Conservation (phyloP, 2,329 filamentous ascomycete species). For the Xylaria sp. region DNA sequence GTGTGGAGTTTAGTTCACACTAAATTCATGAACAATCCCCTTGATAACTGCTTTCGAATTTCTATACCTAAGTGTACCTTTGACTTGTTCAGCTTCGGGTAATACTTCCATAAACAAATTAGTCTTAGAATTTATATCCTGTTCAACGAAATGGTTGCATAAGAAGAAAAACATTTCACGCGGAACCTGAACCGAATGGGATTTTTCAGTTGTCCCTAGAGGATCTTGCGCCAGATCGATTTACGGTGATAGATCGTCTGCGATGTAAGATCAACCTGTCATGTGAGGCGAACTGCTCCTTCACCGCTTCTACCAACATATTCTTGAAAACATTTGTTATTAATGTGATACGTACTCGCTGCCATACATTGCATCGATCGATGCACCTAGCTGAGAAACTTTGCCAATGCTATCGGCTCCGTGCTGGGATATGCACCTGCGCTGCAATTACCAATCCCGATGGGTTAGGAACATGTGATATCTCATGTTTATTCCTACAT, state of each 20-base stretch:
- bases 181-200: conserved; percentile 6
- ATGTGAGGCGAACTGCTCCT: conserved; percentile 1
- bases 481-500: neutral
- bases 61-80: neutral
- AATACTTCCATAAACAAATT: neutral
- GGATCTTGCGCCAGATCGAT: neutral
- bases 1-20: too few species aligned
- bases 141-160: neutral
- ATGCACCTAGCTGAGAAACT: neutral
- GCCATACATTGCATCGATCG: neutral
- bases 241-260: conserved; percentile 13
- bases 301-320: conserved; percentile 1
- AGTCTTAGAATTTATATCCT: neutral
- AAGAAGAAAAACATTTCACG: conserved; percentile 2
- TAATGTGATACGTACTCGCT: conserved; percentile 1
- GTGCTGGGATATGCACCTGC: neutral
- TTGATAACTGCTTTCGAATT: neutral
- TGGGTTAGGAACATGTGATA: neutral
- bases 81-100: neutral
- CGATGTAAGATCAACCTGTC: neutral
- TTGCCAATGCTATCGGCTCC: neutral
- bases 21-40: neutral
- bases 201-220: neutral
- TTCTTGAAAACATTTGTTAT: neutral
- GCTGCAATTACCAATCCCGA: neutral